Evolutionary conservation across 257 asterid species (phyloP).

Genomic region (Gentiana dahurica): DNA sequence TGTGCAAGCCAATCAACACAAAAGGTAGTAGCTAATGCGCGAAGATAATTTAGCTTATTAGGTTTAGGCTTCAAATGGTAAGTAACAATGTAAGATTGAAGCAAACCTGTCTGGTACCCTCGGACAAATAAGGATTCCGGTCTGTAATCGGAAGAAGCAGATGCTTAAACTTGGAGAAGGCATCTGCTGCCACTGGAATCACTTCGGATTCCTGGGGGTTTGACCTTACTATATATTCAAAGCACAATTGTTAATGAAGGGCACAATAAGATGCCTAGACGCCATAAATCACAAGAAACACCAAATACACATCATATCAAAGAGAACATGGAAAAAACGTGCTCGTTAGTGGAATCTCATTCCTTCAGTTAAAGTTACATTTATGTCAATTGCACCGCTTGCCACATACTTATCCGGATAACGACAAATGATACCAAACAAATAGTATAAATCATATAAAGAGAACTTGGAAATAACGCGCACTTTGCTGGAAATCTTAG

Average conservation of each 20-base stretch:
- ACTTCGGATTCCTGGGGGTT: constrained; percentile 41
- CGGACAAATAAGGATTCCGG: constrained; percentile 80
- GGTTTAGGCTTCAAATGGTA: no score
- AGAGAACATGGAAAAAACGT: background rate
- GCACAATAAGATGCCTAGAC: background rate
- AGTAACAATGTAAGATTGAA: background rate
- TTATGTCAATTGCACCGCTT: no score
- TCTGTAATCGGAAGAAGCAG: constrained; percentile 88
- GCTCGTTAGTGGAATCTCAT: no score
- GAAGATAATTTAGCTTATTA: no score
- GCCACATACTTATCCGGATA: no score
- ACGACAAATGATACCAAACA: background rate
- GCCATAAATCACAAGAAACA: background rate
- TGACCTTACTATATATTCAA: constrained; percentile 39
- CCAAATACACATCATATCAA: background rate
- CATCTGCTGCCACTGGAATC: constrained; percentile 34
- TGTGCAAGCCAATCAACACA: no score
- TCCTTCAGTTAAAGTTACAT: no score
- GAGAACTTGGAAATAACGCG: background rate
- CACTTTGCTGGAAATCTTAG: no score
- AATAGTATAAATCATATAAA: background rate
- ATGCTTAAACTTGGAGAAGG: constrained; percentile 67
- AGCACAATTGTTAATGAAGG: background rate
- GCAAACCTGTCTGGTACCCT: constrained; percentile 85
- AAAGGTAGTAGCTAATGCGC: no score